phyloP scores from a whole-genome alignment of 345 rosid species.

The Viola odorata region DNA sequence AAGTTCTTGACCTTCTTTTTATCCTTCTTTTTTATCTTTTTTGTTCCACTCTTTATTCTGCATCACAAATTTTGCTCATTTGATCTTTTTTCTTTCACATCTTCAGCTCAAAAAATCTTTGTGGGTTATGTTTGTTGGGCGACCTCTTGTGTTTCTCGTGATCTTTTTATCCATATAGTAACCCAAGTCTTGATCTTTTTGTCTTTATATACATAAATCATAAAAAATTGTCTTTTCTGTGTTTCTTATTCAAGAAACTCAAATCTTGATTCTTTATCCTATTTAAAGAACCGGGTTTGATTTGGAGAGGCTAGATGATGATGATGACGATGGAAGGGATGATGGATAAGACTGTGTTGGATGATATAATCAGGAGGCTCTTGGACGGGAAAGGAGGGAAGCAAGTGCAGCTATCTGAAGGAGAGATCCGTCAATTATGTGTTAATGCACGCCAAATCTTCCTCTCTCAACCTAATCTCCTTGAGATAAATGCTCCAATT shows the following conservation, averaged over 20 bases:
- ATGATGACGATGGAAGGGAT: conserved; percentile 39
- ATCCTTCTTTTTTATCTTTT: neutral
- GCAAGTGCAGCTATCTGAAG: conserved; percentile 94
- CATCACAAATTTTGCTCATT: neutral
- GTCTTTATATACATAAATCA: no score
- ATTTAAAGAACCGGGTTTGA: neutral
- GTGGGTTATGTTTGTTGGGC: neutral
- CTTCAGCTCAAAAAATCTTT: neutral
- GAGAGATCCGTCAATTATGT: conserved; percentile 97
- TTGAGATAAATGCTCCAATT: conserved; percentile 77
- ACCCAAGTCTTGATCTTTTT: no score
- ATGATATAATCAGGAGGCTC: conserved; percentile 87
- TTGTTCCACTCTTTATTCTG: neutral
- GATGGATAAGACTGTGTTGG: conserved; percentile 77
- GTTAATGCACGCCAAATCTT: conserved; percentile 90
- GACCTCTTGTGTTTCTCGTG: neutral
- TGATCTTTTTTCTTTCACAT: neutral
- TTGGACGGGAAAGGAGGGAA: conserved; percentile 88
- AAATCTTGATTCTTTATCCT: neutral
- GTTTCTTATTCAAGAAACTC: neutral
- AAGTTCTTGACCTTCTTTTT: neutral
- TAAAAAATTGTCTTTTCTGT: neutral
- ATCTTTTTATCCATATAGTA: neutral
- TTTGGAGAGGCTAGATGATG: conserved; percentile 14
- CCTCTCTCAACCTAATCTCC: conserved; percentile 78